Evolutionary conservation across 2,329 filamentous ascomycete genomes (phyloP).

Genomic region (Penicillium janthinellum): DNA sequence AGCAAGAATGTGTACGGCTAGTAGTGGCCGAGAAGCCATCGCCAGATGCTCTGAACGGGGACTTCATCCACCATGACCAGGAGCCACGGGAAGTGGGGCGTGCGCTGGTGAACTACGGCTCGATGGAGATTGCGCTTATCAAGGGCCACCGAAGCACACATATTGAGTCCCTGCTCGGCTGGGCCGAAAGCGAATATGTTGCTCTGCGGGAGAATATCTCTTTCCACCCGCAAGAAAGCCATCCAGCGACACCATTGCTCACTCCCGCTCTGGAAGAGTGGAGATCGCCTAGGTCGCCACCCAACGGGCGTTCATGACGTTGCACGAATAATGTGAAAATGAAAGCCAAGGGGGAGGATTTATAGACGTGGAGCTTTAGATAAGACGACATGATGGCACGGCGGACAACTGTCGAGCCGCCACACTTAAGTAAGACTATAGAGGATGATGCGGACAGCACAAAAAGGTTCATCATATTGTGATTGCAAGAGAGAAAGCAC

Average conservation of each 20-base stretch:
- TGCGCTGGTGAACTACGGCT: conserved; percentile 91
- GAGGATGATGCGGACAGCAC: background rate
- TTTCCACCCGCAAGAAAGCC: conserved; percentile 45
- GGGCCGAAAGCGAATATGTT: conserved; percentile 93
- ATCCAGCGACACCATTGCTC: conserved; percentile 19
- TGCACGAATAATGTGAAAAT: background rate
- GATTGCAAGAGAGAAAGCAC: background rate
- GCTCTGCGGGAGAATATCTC: conserved; percentile 86
- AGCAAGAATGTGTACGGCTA: conserved; percentile 88
- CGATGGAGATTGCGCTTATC: conserved; percentile 78
- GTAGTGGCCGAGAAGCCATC: conserved; percentile 70
- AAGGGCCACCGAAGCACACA: conserved; percentile 81
- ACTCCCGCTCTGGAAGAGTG: conserved; percentile 31
- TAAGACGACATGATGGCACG: background rate
- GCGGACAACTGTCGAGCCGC: background rate
- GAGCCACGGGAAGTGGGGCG: conserved; percentile 75
- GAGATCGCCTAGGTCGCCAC: conserved; percentile 9
- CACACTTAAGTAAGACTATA: background rate
- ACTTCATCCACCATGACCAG: conserved; percentile 41
- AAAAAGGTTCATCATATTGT: conserved; percentile 4
- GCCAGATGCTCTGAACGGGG: conserved; percentile 43
- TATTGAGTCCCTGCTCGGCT: conserved; percentile 79
- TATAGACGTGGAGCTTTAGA: background rate
- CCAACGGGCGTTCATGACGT: background rate
- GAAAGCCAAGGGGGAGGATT: background rate